phyloP scores from a whole-genome alignment of 805 yeast genomes.

The Priceomyces melissophilus region DNA sequence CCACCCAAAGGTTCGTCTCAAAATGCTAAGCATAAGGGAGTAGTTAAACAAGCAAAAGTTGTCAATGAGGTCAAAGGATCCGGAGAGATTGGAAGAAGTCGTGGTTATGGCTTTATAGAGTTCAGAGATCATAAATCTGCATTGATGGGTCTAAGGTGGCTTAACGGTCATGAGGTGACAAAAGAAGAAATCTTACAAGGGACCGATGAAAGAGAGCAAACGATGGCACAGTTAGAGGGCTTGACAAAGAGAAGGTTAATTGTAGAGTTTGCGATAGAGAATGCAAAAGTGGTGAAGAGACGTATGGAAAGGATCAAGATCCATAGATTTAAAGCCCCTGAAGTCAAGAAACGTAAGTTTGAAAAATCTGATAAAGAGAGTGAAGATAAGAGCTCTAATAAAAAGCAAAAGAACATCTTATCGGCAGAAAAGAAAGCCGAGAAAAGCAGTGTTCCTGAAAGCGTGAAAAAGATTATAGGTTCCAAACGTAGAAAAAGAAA shows the following conservation, averaged over 20 bases:
- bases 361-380: slow-evolving; percentile 16
- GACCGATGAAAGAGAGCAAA: slow-evolving; percentile 64
- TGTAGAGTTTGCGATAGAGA: slow-evolving; percentile 94
- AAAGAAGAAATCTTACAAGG: slow-evolving; percentile 68
- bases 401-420: slow-evolving; percentile 44
- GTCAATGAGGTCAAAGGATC: slow-evolving; percentile 89
- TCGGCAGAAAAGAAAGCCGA: slow-evolving; percentile 29
- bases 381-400: slow-evolving; percentile 26
- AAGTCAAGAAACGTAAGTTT: slow-evolving; percentile 22
- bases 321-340: slow-evolving; percentile 27
- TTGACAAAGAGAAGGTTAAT: slow-evolving; percentile 69
- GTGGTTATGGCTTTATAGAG: slow-evolving; percentile 96
- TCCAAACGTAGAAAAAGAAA: slow-evolving; percentile 65
- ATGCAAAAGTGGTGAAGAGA: slow-evolving; percentile 89
- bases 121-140: slow-evolving; percentile 90
- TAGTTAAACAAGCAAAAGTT: slow-evolving; percentile 89
- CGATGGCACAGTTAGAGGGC: slow-evolving; percentile 51
- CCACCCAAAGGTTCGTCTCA: slow-evolving; percentile 39
- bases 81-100: slow-evolving; percentile 82
- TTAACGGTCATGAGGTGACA: slow-evolving; percentile 87
- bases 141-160: slow-evolving; percentile 94
- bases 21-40: slow-evolving; percentile 76
- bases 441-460: slow-evolving; percentile 38
- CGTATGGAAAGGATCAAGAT: slow-evolving; percentile 65
- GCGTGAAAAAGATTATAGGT: slow-evolving; percentile 62